phyloP scores from a whole-genome alignment of 2,329 filamentous ascomycete species.

The Fusarium coffeatum region DNA sequence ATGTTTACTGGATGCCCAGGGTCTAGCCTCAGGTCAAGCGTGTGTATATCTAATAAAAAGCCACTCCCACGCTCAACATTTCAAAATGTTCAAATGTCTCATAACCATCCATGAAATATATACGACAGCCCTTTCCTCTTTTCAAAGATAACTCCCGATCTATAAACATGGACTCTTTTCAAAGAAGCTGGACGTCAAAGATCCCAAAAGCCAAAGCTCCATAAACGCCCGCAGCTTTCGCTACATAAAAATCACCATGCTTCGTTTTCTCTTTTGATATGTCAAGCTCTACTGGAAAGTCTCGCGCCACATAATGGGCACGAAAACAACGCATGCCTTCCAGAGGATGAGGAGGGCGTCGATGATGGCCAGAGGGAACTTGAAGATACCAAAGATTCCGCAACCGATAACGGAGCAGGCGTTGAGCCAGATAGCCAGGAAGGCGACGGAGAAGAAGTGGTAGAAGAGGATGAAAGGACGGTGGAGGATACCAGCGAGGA shows the following conservation, averaged over 20 bases:
- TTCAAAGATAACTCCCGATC: neutral
- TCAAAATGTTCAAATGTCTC: slow-evolving; percentile 40
- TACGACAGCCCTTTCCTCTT: slow-evolving; percentile 8
- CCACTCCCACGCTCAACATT: slow-evolving; percentile 28
- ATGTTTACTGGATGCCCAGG: slow-evolving; percentile 7
- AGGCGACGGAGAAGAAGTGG: slow-evolving; percentile 95
- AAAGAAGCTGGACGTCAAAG: slow-evolving; percentile 28
- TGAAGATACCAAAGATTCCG: slow-evolving; percentile 55
- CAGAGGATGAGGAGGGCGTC: slow-evolving; percentile 78
- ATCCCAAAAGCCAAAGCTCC: slow-evolving; percentile 36
- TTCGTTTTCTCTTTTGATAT: neutral
- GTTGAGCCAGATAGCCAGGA: slow-evolving; percentile 82
- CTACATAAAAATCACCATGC: slow-evolving; percentile 9
- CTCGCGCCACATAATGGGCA: slow-evolving; percentile 83
- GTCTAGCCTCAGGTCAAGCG: slow-evolving; percentile 6
- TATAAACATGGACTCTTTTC: slow-evolving; percentile 12
- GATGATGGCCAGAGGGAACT: slow-evolving; percentile 69
- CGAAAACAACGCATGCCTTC: slow-evolving; percentile 83
- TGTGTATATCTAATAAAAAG: slow-evolving; percentile 30
- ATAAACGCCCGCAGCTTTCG: slow-evolving; percentile 43
- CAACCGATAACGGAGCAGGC: slow-evolving; percentile 54
- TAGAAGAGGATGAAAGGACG: slow-evolving; percentile 82
- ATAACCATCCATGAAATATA: slow-evolving; percentile 30
- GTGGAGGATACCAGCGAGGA: slow-evolving; percentile 84
- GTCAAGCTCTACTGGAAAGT: slow-evolving; percentile 45